Conservation (phyloP, 805 yeast species). For the Cyberlindnera maclurae region DNA sequence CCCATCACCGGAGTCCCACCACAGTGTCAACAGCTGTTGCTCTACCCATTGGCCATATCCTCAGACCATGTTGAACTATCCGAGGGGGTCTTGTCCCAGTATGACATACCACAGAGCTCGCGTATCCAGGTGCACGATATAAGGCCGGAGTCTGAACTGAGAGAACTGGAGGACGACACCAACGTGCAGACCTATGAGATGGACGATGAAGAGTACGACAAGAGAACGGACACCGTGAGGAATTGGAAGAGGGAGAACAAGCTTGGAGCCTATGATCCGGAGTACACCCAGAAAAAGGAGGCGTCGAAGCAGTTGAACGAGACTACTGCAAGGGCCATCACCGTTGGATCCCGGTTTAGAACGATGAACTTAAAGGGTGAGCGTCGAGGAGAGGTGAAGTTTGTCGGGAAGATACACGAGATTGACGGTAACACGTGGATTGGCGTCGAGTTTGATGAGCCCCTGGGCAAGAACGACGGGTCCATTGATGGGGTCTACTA, state of each 20-base stretch:
- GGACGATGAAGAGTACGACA: conserved; percentile 55
- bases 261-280: conserved; percentile 69
- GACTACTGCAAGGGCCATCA: conserved; percentile 28
- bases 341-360: conserved; percentile 49
- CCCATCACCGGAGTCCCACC: conserved; percentile 71
- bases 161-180: conserved; percentile 25
- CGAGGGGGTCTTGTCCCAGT: background rate
- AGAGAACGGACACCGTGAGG: conserved; percentile 54
- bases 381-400: conserved; percentile 66
- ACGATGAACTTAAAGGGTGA: conserved; percentile 39
- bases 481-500: conserved; percentile 50
- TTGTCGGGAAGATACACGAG: conserved; percentile 58
- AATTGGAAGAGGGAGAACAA: conserved; percentile 68
- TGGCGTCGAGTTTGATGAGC: conserved; percentile 81
- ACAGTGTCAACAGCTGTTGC: conserved; percentile 40
- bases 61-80: conserved; percentile 24
- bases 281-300: conserved; percentile 27
- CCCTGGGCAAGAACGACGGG: conserved; percentile 85
- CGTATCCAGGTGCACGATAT: conserved; percentile 16
- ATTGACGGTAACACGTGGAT: conserved; percentile 59
- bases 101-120: conserved; percentile 6
- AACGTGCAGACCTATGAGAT: conserved; percentile 37
- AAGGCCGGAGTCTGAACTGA: conserved; percentile 45
- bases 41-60: conserved; percentile 32
- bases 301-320: conserved; percentile 21